Base-by-base conservation (phyloP, 1,139 yeast species). In the Taiozyma sp. region DNA sequence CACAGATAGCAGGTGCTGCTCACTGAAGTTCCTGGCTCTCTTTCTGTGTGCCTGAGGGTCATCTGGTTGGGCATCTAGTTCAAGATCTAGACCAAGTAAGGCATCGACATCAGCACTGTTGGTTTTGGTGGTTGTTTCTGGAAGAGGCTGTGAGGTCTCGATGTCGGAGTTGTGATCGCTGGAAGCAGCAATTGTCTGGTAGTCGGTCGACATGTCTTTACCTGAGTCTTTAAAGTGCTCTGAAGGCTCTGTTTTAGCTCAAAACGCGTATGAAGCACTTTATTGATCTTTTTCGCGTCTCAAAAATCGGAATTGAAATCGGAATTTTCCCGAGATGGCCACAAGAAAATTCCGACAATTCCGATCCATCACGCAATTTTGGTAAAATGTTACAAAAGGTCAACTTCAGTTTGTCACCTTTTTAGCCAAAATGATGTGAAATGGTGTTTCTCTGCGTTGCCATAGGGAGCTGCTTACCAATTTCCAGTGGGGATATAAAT, bases 1-100 rank as follows among this genome's bases (percentile, higher is more conserved):
- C 9, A 64, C 66, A 34, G 76, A 71, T 50, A 80, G 64, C 22
- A 82, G 66, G 49, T 79, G 70, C 29, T 77, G 79, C 48, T 78
- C 75, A 42, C 79, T 80, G 37, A 81, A 62, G 53, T 72, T 76
- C 16, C 50, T 30, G n/a, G 43, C 42, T 24, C 32, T 44, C 26
- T 37, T 32, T 13, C 26, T 35, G 1, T 22, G 30, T 14, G 16
- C 24, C n/a, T 26, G 26, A 11, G 32, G 40, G 16, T 11, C 40
- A 13, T 42, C 42, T n/a, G 24, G 6, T 7, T 43, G 21, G 13
- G 24, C 48, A 9, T 46, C 51, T 2, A 24, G 37, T n/a, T 46
- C 41, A 14, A 56, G 35, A 44, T 54, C 57, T 10, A 59, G 42
- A 42, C 62, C 62, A n/a, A 59, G 50, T 1, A 54, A 43, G 16